phyloP scores from a whole-genome alignment of 257 asterid species.

The Sherardia arvensis region DNA sequence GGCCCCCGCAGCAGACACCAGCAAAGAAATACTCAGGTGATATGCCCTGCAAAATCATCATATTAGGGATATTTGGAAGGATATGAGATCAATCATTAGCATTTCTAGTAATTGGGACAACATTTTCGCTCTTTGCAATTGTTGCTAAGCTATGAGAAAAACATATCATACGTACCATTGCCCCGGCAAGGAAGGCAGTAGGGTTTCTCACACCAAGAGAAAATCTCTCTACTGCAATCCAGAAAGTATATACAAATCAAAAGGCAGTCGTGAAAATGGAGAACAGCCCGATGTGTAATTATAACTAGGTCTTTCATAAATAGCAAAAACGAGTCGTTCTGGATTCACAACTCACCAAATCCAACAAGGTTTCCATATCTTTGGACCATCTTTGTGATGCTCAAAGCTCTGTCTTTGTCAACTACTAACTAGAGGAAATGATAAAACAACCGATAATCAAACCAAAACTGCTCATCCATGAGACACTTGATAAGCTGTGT shows the following conservation, averaged over 20 bases:
- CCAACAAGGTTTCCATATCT: conserved; percentile 83
- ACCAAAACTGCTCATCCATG: not conserved
- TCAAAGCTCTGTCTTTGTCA: conserved; percentile 60
- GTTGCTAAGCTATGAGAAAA: not conserved
- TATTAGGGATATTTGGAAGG: not conserved
- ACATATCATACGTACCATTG: conserved; percentile 52
- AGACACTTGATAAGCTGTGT: not conserved
- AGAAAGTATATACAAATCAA: conserved; percentile 14
- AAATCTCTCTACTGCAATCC: conserved; percentile 72
- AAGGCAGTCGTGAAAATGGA: conserved; percentile 6
- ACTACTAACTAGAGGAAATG: conserved; percentile 53
- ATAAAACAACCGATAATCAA: conserved; percentile 11
- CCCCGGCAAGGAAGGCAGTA: conserved; percentile 85
- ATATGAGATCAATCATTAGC: not conserved
- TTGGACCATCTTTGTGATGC: conserved; percentile 41
- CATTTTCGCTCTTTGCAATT: conserved; percentile 4
- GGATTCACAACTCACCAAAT: conserved; percentile 62
- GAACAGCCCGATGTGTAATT: not conserved
- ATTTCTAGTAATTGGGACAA: conserved; percentile 2
- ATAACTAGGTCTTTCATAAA: not conserved
- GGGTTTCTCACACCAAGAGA: conserved; percentile 89
- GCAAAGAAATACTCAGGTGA: conserved; percentile 82
- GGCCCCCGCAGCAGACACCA: conserved; percentile 91
- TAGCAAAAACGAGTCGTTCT: not conserved
- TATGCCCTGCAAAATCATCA: conserved; percentile 42